Evolutionary conservation across 1,284 basidiomycete species (phyloP), one percentile per base, ranked within the genome.

Genomic region (Hymenochaete sp.): DNA sequence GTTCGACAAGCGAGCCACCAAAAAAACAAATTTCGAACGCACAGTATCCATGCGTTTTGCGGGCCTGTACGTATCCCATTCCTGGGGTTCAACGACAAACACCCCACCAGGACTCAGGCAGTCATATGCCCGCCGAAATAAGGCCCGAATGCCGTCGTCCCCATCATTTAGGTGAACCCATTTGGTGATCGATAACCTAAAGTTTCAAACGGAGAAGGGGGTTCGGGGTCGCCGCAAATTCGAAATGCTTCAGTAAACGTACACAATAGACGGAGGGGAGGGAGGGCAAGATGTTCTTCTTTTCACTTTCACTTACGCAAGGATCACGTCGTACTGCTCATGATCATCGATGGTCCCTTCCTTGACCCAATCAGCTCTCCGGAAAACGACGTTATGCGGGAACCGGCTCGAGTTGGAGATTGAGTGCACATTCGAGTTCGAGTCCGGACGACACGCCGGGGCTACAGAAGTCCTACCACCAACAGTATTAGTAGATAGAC

Each of bases 111-210:
- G 62, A 14, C 61, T 66, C 14, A 91, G 66, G 2, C 74, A 70
- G n/a, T 60, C 56, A 51, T 77, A 66, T 0, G 79, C 73, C 16
- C 77, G 73, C 2, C 57, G 61, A 56, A 91, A 90, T 59, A 90
- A 87, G 0, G 52, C 49, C 37, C 60, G 54, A 9, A 91, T 52
- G 0, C 77, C 86, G 1, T 73, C 71, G 53, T 91, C 87, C 9
- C 83, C 82, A 7, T 67, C 66, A 52, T 89, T 80, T 2, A 91
- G 65, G 59, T 91, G 87, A 21, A 91, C 85, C 87, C 88, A 91
- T 61, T 90, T 91, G 0, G 85, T 76, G 36, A 91, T 64, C 0
- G 87, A 91, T 50, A 91, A 78, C 1, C 86, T 90, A 54, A 2
- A 26, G 22, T 8, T n/a, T n/a, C n/a, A n/a, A n/a, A n/a, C n/a